Evolutionary conservation across 1,284 basidiomycete genomes (phyloP).

Genomic region (Mycosarcoma mackinlayi): DNA sequence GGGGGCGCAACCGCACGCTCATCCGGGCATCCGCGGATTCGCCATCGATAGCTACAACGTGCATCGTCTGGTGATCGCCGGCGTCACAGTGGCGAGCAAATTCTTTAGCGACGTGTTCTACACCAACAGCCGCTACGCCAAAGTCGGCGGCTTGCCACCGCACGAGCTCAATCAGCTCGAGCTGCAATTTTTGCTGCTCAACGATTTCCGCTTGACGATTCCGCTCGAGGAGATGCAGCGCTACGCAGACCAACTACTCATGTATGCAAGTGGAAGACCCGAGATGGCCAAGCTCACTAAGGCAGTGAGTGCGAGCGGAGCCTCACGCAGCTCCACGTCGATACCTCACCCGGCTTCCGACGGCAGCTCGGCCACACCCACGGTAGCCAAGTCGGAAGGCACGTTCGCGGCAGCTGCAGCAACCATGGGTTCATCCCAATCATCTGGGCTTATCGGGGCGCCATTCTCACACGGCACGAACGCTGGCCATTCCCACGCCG

Average conservation of each 20-base stretch:
- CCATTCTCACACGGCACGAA: not conserved
- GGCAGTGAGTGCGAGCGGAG: not conserved
- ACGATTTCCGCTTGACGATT: constrained; percentile 91
- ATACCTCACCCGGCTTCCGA: not conserved
- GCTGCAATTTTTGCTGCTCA: constrained; percentile 93
- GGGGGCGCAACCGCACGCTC: constrained; percentile 20
- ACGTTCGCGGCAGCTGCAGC: not conserved
- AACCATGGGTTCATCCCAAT: not conserved
- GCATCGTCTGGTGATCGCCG: constrained; percentile 93
- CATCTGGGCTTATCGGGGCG: not conserved
- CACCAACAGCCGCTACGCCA: constrained; percentile 98
- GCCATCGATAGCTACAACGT: constrained; percentile 98
- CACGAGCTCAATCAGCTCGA: constrained; percentile 96
- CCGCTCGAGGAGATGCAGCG: constrained; percentile 90
- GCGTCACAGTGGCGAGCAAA: constrained; percentile 96
- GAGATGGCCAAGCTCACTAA: constrained; percentile 38
- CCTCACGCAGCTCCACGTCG: not conserved
- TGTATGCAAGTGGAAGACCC: constrained; percentile 68
- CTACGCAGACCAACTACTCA: constrained; percentile 86
- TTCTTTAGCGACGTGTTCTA: constrained; percentile 99
- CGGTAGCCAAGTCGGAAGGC: not conserved
- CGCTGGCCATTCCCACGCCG: constrained; percentile 2
- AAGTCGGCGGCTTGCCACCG: constrained; percentile 94
- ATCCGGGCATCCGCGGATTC: constrained; percentile 74
- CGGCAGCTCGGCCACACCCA: not conserved